Conservation (phyloP, 176 grass and related monocot species). For the Eremochloa ophiuroides region DNA sequence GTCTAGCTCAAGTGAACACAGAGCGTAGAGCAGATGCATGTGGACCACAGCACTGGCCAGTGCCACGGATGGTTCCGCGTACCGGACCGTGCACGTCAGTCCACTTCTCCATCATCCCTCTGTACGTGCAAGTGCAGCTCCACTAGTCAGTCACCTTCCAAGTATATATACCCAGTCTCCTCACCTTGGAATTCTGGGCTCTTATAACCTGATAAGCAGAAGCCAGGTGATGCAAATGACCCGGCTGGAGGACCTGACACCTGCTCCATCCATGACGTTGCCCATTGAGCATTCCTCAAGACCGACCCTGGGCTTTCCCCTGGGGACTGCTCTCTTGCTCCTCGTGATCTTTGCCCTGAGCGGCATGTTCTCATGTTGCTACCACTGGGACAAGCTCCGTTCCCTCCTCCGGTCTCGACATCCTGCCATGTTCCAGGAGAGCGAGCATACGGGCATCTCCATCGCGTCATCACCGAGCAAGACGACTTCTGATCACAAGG, state of each 20-base stretch:
- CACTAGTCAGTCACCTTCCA: conserved; percentile 22
- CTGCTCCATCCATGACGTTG: conserved; percentile 39
- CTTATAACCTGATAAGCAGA: conserved; percentile 25
- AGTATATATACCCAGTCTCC: conserved; percentile 22
- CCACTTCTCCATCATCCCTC: conserved; percentile 28
- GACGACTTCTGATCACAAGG: conserved; percentile 35
- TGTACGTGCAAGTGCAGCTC: conserved; percentile 32
- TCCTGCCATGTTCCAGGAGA: conserved; percentile 22
- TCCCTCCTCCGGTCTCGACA: conserved; percentile 44
- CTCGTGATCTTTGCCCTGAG: conserved; percentile 92
- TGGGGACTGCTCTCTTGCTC: conserved; percentile 78
- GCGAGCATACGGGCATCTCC: conserved; percentile 28
- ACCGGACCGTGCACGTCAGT: conserved; percentile 56
- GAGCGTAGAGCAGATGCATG: conserved; percentile 17
- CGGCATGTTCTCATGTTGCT: conserved; percentile 83
- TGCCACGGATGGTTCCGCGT: conserved; percentile 50
- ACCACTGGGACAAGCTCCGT: conserved; percentile 94
- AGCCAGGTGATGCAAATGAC: conserved; percentile 36
- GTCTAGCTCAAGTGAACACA: no score
- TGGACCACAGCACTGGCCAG: conserved; percentile 39
- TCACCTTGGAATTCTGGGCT: conserved; percentile 23
- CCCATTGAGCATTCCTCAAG: conserved; percentile 41
- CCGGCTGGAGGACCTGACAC: conserved; percentile 35
- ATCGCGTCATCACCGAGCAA: conserved; percentile 29
- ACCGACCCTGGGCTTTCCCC: conserved; percentile 74